Conservation (phyloP, 148 eudicot species). For the Chenopodium berlandieri region DNA sequence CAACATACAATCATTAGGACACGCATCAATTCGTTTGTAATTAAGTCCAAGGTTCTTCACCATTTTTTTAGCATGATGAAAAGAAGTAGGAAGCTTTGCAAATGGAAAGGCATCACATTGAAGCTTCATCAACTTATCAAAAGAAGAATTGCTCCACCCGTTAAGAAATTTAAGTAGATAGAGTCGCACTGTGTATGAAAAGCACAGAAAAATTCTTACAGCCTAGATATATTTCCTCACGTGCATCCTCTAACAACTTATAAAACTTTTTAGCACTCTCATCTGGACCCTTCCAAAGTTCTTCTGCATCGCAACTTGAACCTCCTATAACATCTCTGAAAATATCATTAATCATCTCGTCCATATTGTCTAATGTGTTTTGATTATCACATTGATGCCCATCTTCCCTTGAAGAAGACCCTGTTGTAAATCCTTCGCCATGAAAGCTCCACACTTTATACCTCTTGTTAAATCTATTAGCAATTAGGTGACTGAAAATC, state of each 20-base stretch:
- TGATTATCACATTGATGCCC: neutral
- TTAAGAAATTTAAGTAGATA: constrained; percentile 6
- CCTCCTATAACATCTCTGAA: neutral
- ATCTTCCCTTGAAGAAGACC: neutral
- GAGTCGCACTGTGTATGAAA: constrained; percentile 1
- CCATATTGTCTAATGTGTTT: neutral
- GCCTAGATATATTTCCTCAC: neutral
- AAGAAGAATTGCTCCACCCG: constrained; percentile 8
- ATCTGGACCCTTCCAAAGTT: neutral
- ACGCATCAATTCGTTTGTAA: constrained; percentile 1
- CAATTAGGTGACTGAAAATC: constrained; percentile 7
- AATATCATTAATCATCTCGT: neutral
- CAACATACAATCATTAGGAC: constrained; percentile 1
- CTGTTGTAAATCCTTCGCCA: constrained; percentile 7
- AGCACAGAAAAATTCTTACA: constrained; percentile 10
- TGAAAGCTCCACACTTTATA: constrained; percentile 15
- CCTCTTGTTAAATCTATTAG: neutral
- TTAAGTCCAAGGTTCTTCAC: constrained; percentile 3
- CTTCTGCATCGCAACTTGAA: neutral
- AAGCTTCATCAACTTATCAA: neutral
- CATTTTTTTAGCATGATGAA: neutral
- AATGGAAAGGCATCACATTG: neutral
- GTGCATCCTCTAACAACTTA: constrained; percentile 9
- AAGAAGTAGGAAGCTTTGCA: constrained; percentile 7
- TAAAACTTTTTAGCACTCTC: constrained; percentile 12